phyloP scores from a whole-genome alignment of 2,329 filamentous ascomycete genomes.

The Septoria petroselini region DNA sequence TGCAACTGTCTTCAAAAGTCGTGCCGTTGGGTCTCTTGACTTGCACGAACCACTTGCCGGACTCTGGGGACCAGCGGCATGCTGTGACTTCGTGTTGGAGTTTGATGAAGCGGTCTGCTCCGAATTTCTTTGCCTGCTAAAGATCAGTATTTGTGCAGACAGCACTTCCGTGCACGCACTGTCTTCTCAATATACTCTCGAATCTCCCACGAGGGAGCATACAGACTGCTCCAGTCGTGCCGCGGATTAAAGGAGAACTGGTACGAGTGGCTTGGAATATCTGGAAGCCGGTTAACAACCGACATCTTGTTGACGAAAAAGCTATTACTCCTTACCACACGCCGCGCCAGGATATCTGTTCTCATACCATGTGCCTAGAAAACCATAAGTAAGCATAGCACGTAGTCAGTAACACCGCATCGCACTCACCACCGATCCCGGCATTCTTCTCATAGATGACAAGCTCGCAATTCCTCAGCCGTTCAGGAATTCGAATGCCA shows the following conservation, averaged over 20 bases:
- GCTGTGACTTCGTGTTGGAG: constrained; percentile 26
- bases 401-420: constrained; percentile 27
- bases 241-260: constrained; percentile 47
- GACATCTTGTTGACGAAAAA: no score
- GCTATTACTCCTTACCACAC: constrained; percentile 30
- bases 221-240: constrained; percentile 42
- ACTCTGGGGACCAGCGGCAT: constrained; percentile 20
- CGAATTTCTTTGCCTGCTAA: constrained; percentile 18
- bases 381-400: neutral
- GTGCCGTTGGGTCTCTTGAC: constrained; percentile 17
- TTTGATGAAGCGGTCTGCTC: constrained; percentile 33
- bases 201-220: constrained; percentile 39
- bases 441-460: constrained; percentile 47
- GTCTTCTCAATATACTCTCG: constrained; percentile 21
- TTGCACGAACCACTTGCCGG: constrained; percentile 22
- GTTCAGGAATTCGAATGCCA: constrained; percentile 46
- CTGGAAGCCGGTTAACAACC: constrained; percentile 16
- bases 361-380: constrained; percentile 37
- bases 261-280: constrained; percentile 44
- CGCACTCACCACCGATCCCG: constrained; percentile 38
- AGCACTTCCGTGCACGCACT: neutral
- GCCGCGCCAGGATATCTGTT: constrained; percentile 46
- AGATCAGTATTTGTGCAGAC: neutral
- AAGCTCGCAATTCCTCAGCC: constrained; percentile 40
- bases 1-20: constrained; percentile 19